Evolutionary conservation across 768 basidiomycete genomes (phyloP), one percentile per base, ranked within the genome.

Genomic region (Boletus coccyginus): DNA sequence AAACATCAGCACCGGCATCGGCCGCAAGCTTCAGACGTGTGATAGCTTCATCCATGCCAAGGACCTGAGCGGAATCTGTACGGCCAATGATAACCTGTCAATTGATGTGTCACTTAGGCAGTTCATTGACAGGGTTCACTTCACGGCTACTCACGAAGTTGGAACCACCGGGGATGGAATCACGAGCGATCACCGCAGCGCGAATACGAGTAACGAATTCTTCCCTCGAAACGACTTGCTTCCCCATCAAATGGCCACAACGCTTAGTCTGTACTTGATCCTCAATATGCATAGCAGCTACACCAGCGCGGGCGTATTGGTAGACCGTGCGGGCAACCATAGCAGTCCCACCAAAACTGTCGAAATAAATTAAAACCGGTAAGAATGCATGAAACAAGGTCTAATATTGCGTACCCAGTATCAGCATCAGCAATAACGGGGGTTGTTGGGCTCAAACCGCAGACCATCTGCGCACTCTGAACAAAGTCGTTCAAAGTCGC

Each of bases 381-480:
- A 12, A 64, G 17, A 75, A 53, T 21, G 56, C 0, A 12, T 7
- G 17, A 40, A 49, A 27, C 7, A 14, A 44, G 0, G 11, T 1
- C 9, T 27, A 3, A 19, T 46, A 12, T 13, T 7, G 49, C 75
- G 13, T 70, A 85, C 84, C 88, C 88, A 50, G 88, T 90, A 65
- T 91, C 89, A 12, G 88, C 88, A 61, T 91, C 88, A 1, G 88
- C 88, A 57, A 91, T 90, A 19, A 91, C 83, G 0, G 88, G 88
- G 0, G 80, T 75, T 2, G 81, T 77, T 0, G 87, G 87, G 62
- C 83, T 75, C 45, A 90, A 62, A 49, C 83, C 75, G 71, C 83
- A 84, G 50, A 89, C 85, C 84, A 88, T 87, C 66, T 83, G 81
- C 3, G 83, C 87, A 50, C 81, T 82, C 67, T 80, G 81, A 24